Percentiles rank a stretch among this genome's conserved stretches.
phyloP scores from a whole-genome alignment of 2,329 filamentous ascomycete species.

The Blastomyces percursus region DNA sequence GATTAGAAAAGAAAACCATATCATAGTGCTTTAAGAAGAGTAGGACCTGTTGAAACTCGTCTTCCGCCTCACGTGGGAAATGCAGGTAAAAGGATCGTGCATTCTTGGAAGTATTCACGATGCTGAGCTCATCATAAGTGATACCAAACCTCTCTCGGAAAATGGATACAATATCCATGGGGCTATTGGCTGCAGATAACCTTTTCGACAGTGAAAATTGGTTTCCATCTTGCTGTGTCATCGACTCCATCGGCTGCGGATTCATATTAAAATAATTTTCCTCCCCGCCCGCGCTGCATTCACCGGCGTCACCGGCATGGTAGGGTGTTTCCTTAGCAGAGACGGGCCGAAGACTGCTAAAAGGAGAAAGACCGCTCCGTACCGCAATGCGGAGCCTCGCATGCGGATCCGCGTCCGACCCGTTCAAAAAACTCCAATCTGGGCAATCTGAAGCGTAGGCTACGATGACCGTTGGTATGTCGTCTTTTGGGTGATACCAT shows the following conservation, averaged over 20 bases:
- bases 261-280: not conserved
- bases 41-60: slow-evolving; percentile 21
- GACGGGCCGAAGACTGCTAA: slow-evolving; percentile 8
- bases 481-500: slow-evolving; percentile 15
- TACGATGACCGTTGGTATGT: slow-evolving; percentile 17
- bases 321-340: not conserved
- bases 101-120: slow-evolving; percentile 12
- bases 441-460: slow-evolving; percentile 21
- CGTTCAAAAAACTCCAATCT: slow-evolving; percentile 21
- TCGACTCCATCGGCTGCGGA: not conserved
- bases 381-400: slow-evolving; percentile 13
- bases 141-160: slow-evolving; percentile 17
- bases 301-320: not conserved
- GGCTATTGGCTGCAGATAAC: not conserved
- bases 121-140: slow-evolving; percentile 21
- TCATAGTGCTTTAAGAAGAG: slow-evolving; percentile 20
- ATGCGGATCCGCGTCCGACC: not conserved
- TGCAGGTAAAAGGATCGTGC: slow-evolving; percentile 27
- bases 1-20: slow-evolving; percentile 23
- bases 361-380: slow-evolving; percentile 13
- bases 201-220: not conserved
- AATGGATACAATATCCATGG: slow-evolving; percentile 8
- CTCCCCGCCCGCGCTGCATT: not conserved
- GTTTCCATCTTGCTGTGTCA: not conserved
- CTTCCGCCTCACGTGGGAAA: slow-evolving; percentile 20